phyloP scores from a whole-genome alignment of 2,329 filamentous ascomycete genomes.

The Botrytis medusae region DNA sequence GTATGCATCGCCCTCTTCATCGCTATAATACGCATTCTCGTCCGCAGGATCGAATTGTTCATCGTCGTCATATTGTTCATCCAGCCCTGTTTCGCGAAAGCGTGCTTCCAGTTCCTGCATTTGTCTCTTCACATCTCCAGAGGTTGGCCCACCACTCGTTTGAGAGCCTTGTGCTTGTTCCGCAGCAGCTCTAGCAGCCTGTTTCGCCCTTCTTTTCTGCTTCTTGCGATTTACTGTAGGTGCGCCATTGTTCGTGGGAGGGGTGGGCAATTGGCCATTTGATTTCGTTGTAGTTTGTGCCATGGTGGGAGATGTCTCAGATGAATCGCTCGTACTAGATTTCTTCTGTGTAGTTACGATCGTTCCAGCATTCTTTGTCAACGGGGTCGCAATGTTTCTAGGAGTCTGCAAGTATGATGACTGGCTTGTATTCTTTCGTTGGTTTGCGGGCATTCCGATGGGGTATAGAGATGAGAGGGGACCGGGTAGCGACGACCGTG shows the following conservation, averaged over 20 bases:
- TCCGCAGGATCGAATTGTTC: constrained; percentile 47
- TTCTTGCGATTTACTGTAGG: constrained; percentile 83
- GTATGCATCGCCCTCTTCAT: constrained; percentile 47
- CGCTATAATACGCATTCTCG: constrained; percentile 57
- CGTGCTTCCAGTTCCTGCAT: constrained; percentile 37
- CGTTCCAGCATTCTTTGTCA: constrained; percentile 68
- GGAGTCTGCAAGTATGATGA: constrained; percentile 53
- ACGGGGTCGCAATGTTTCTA: constrained; percentile 59
- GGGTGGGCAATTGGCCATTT: constrained; percentile 36
- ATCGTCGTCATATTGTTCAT: constrained; percentile 35
- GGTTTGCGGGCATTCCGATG: constrained; percentile 52
- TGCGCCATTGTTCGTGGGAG: constrained; percentile 37
- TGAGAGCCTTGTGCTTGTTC: constrained; percentile 31
- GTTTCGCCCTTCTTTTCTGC: constrained; percentile 87
- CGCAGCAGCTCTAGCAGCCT: constrained; percentile 39
- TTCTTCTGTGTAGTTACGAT: constrained; percentile 65
- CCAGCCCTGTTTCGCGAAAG: constrained; percentile 35
- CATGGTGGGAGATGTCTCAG: constrained; percentile 52
- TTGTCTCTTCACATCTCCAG: constrained; percentile 29
- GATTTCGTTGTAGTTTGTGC: constrained; percentile 38
- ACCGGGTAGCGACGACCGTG: constrained; percentile 13
- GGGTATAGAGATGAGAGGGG: constrained; percentile 15
- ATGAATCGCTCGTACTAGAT: constrained; percentile 49
- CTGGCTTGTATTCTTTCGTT: constrained; percentile 51
- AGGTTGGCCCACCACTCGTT: constrained; percentile 30